Conservation (phyloP, 2,329 filamentous ascomycete species). For the Sclerotiophoma versabilis region DNA sequence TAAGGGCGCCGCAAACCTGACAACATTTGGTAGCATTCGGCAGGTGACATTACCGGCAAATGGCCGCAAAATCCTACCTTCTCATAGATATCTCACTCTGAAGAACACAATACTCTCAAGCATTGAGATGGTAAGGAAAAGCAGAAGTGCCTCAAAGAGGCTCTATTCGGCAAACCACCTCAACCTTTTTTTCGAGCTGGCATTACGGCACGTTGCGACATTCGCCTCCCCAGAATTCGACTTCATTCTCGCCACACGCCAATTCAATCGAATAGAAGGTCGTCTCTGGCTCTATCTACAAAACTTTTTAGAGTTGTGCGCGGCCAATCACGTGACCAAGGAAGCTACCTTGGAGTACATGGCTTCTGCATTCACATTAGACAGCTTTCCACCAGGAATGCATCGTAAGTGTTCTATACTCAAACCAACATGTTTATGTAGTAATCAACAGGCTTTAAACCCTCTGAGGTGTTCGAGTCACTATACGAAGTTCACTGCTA, state of each 20-base stretch:
- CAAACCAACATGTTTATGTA: not conserved
- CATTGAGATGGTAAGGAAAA: constrained; percentile 15
- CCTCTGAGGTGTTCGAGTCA: not conserved
- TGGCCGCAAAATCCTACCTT: not conserved
- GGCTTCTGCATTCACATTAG: not conserved
- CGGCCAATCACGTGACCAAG: not conserved
- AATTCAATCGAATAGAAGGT: not conserved
- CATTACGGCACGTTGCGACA: not conserved
- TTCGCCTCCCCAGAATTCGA: not conserved
- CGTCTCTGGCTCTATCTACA: not conserved
- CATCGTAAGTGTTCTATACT: constrained; percentile 20
- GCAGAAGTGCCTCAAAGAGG: not conserved
- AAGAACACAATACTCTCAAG: constrained; percentile 11
- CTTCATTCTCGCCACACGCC: not conserved
- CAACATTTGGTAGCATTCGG: not conserved
- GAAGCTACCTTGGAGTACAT: not conserved
- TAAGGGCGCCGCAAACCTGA: not conserved
- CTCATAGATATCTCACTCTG: not conserved
- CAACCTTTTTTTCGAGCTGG: constrained; percentile 14
- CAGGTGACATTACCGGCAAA: not conserved
- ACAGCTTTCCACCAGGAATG: constrained; percentile 2
- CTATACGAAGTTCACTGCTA: not conserved
- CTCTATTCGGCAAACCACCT: constrained; percentile 22
- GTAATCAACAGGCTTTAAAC: not conserved
- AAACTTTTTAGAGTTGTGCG: not conserved